Base-by-base conservation (phyloP, 495 filamentous ascomycete genomes). In the Wilcoxina mikolae region DNA sequence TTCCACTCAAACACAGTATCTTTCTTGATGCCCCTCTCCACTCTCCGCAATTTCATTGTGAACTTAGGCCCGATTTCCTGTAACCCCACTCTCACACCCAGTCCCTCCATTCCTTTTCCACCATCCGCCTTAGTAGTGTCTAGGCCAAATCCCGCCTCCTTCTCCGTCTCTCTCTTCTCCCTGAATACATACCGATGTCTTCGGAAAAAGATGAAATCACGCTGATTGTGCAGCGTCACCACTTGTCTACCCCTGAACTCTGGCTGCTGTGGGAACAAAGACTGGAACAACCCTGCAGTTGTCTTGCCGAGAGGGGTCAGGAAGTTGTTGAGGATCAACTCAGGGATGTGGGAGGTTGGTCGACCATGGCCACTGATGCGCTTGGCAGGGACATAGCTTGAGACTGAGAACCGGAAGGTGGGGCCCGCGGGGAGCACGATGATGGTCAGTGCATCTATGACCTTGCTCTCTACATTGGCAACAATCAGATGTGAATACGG, bases 271-370 rank as follows among this genome's bases (percentile, higher is more conserved):
- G 90, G 89, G 71, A 91, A 95, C 35, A 95, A 68, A 0, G 78
- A 78, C 56, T 82, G 76, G 74, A 96, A 90, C 0, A 94, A 73
- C 58, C 85, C 81, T 10, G 88, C 91, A 0, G 85, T 87, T n/a
- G 94, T 73, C 3, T 94, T 72, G 67, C 93, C 93, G 9, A 98
- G 73, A 0, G 91, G 87, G 0, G 93, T 98, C 60, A 85, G 79
- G 73, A 98, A 98, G 65, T 89, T 88, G 68, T 95, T 95, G 31
- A 98, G 76, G 46, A 95, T 85, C 38, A 98, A 76, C 69, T 98
- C 91, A 3, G 90, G 91, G 58, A 80, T 87, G 69, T 95, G 90
- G 38, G 84, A 80, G 0, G 90, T 95, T 0, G 90, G 77, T 35
- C 83, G 83, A 33, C 90, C 90, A 65, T 96, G 90, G 1, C 88